Base-by-base conservation (phyloP, 2,329 filamentous ascomycete species). In the Hypoxylon sp. region DNA sequence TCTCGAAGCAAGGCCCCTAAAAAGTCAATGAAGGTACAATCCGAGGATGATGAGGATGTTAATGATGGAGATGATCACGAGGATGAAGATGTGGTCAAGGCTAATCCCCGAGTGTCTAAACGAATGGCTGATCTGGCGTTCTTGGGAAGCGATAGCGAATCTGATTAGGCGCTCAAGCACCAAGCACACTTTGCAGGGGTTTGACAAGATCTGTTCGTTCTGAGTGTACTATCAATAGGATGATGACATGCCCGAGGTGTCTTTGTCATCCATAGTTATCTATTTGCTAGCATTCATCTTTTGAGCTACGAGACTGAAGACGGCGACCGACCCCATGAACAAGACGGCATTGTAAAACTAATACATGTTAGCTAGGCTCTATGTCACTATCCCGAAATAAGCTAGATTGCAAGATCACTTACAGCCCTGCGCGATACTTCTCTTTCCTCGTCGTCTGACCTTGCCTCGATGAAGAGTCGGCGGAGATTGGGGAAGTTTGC, bases 281-380 rank as follows among this genome's bases (percentile, higher is more conserved):
- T 72, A 81, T 72, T 69, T 79, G 5, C 70, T 75, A 25, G 85
- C 86, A 69, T 89, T 89, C 86, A 98, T 92, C 72, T 91, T 91
- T 77, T 99, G 96, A 28, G 95, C 96, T 67, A 96, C 90, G 66
- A 99, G 83, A 78, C 95, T 97, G 83, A 98, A 98, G 66, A 97
- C 89, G 6, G 95, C 94, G 23, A 99, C 92, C 0, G 96, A 98
- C 23, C 94, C 96, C 85, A 99, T 95, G 82, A 98, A 99, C 1
- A 98, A 84, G 0, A 98, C 94, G 0, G 97, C 89, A 76, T 99
- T 98, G 82, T 99, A 99, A 80, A 99, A 99, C 96, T 97, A 75
- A 6, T n/a, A 6, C 62, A 32, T 65, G 52, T 66, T 50, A 65
- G 68, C 61, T 48, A 64, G 10, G n/a, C 30, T 14, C 34, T 43